Evolutionary conservation across 1,284 basidiomycete species (phyloP), one percentile per base, ranked within the genome.

Genomic region (Hemileia vastatrix): DNA sequence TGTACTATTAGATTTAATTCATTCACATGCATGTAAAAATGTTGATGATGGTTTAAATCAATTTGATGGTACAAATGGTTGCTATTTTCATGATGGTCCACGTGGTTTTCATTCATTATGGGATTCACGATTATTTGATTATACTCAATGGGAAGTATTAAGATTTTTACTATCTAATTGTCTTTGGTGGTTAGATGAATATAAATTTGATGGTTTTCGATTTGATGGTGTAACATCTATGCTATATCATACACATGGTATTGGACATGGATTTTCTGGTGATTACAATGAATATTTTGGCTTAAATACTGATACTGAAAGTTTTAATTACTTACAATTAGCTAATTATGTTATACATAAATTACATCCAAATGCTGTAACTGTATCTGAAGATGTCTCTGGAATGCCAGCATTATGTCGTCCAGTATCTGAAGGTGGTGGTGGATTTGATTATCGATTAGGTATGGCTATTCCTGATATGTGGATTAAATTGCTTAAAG

Each of bases 401-500:
- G 66, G 66, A 8, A 64, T 61, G 18, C 66, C 66, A 13, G 64
- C 65, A 5, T 55, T 67, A 11, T 48, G 50, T 18, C 43, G 54
- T 18, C 54, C 65, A 3, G 55, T 66, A 2, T 1, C 11, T 6
- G 53, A 60, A 24, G 66, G 66, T 8, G 66, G 66, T 2, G 31
- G 65, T 6, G 66, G 66, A 13, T 67, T 67, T 51, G 51, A 54
- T 44, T 66, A 61, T 24, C 66, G 66, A 3, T 59, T 67, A 6
- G 63, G 40, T 2, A 48, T 67, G 23, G 65, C 63, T 6, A 44
- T 54, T 27, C 59, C 64, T 5, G 33, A 65, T 24, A 36, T 63
- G 18, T 63, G 65, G 91, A 98, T 98, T 81, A 97, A 97, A 78
- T 80, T 97, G 24, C 83, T 97, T 69, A 98, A 97, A 77, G 94